Conservation (phyloP, 345 rosid species). For the Psidium friedrichsthalianum region DNA sequence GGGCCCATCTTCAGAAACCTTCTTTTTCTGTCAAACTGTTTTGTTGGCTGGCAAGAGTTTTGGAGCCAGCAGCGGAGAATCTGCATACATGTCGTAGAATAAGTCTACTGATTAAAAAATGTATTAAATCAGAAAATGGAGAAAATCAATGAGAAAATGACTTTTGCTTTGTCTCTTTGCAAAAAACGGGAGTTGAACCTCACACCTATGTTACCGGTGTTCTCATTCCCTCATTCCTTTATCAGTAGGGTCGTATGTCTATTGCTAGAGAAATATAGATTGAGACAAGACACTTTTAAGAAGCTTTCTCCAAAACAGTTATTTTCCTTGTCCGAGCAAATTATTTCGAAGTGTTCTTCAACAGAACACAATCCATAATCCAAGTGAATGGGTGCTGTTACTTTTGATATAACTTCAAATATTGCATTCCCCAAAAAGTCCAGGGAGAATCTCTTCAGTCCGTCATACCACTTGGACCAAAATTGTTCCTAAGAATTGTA, state of each 20-base stretch:
- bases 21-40: too few species aligned
- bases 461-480: not conserved
- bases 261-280: not conserved
- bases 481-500: not conserved
- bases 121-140: not conserved
- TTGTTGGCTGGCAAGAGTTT: not conserved
- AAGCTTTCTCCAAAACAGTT: not conserved
- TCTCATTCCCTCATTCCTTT: too few species aligned
- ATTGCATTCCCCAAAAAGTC: not conserved
- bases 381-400: not conserved
- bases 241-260: too few species aligned
- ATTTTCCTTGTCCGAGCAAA: not conserved
- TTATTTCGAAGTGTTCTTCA: not conserved
- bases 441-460: not conserved
- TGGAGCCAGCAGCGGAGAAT: not conserved
- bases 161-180: too few species aligned
- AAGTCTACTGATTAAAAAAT: not conserved
- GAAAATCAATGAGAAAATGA: not conserved
- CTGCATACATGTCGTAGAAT: not conserved
- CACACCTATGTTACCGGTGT: too few species aligned
- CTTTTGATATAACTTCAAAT: not conserved
- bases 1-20: not conserved
- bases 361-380: not conserved
- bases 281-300: not conserved
- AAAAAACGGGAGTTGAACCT: too few species aligned